A percentile compares a stretch with the other conserved stretches of the same genome.
These are phyloP conservation scores for Nakaseomyces nivariensis DNA, from an alignment of 1,139 yeast genomes.

Conservation along the genomic window DNA sequence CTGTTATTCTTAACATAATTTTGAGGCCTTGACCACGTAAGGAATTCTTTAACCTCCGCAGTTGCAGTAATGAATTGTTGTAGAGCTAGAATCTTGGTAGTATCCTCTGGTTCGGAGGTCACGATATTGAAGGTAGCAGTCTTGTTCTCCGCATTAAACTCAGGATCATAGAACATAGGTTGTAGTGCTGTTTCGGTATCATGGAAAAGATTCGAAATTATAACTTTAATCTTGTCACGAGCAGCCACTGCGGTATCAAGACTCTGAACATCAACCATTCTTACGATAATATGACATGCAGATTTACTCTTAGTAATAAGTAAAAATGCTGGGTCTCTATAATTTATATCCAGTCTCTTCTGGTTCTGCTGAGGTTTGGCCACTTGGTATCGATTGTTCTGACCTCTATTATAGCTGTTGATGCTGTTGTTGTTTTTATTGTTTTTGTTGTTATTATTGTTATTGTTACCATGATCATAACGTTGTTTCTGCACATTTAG, in stretches of 20 bases:
- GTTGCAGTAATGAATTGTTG: background rate
- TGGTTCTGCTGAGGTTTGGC: background rate
- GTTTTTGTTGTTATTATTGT: background rate
- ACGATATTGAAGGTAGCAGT: background rate
- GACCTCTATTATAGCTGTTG: background rate
- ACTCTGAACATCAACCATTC: background rate
- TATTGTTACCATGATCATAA: background rate
- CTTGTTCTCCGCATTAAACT: background rate
- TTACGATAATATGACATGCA: background rate
- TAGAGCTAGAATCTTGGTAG: background rate
- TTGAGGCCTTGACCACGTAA: background rate
- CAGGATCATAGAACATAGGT: background rate
- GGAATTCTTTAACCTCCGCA: background rate
- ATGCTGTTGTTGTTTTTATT: background rate
- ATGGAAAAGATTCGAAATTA: background rate
- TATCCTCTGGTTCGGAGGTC: background rate
- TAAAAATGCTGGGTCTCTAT: background rate
- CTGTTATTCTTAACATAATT: background rate
- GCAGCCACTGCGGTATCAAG: background rate
- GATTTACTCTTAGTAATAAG: background rate
- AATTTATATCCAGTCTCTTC: background rate
- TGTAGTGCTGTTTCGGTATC: background rate
- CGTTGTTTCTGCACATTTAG: background rate
- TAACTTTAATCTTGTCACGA: background rate
- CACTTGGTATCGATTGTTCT: background rate